Conservation (phyloP, 352 stramenopile species). For the Globisporangium megalacanthum region DNA sequence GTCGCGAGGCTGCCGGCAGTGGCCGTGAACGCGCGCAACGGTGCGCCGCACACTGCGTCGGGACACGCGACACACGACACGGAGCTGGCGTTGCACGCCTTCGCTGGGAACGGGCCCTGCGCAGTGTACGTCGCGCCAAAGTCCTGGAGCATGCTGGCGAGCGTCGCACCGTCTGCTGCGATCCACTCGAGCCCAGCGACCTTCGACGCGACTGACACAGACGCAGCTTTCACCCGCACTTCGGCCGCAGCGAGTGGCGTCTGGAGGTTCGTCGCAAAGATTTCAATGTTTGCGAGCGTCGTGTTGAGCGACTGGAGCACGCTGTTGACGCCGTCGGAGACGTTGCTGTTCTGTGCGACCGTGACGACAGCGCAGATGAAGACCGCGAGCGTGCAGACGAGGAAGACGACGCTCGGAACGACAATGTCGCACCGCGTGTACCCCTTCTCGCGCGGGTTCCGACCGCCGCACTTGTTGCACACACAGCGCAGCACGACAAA, state of each 20-base stretch:
- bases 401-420: constrained; percentile 54
- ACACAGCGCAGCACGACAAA: constrained; percentile 72
- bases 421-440: constrained; percentile 80
- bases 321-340: constrained; percentile 56
- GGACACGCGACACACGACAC: constrained; percentile 53
- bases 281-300: constrained; percentile 72
- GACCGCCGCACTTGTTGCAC: constrained; percentile 77
- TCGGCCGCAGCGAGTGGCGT: constrained; percentile 37
- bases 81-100: constrained; percentile 34
- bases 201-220: constrained; percentile 30
- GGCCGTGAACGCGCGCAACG: constrained; percentile 35
- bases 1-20: constrained; percentile 20
- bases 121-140: constrained; percentile 49
- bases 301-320: constrained; percentile 65
- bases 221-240: constrained; percentile 35
- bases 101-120: constrained; percentile 48
- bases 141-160: constrained; percentile 54
- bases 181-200: constrained; percentile 53
- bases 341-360: constrained; percentile 73
- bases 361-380: constrained; percentile 79
- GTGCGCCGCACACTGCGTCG: constrained; percentile 41
- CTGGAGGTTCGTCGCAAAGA: constrained; percentile 61
- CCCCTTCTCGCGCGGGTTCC: constrained; percentile 66
- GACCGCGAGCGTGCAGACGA: constrained; percentile 60
- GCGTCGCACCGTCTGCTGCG: constrained; percentile 31